phyloP scores from a whole-genome alignment of 768 basidiomycete genomes.

The Pisolithus microcarpus region DNA sequence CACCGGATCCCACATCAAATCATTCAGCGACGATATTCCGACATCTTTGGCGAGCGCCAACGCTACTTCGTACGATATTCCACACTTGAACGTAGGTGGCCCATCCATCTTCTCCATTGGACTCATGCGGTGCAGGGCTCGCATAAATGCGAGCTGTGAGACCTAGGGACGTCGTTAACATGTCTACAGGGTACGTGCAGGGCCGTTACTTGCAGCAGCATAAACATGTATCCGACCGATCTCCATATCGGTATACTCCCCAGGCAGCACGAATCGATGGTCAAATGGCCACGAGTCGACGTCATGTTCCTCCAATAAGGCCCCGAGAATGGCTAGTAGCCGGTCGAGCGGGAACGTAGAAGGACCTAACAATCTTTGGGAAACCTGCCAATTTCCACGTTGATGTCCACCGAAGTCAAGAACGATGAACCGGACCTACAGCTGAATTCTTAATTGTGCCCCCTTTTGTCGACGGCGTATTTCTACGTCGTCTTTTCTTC shows the following conservation, averaged over 20 bases:
- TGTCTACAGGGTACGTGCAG: not conserved
- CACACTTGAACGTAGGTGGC: constrained; percentile 67
- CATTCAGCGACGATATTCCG: constrained; percentile 46
- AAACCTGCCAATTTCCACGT: constrained; percentile 35
- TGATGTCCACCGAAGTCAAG: not conserved
- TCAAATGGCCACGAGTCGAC: constrained; percentile 38
- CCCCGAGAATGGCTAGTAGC: constrained; percentile 71
- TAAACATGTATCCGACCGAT: constrained; percentile 53
- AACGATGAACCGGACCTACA: constrained; percentile 30
- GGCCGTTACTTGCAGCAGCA: constrained; percentile 42
- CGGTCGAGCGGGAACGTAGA: constrained; percentile 73
- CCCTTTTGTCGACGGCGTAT: constrained; percentile 30
- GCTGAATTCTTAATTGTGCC: constrained; percentile 35
- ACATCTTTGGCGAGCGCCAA: constrained; percentile 52
- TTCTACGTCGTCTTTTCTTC: constrained; percentile 42
- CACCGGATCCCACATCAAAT: constrained; percentile 60
- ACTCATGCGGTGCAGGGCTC: constrained; percentile 60
- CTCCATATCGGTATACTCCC: constrained; percentile 74
- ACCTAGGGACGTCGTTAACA: constrained; percentile 37
- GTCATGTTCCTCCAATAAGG: constrained; percentile 66
- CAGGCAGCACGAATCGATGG: constrained; percentile 47
- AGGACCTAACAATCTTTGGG: constrained; percentile 77
- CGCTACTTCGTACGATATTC: constrained; percentile 53
- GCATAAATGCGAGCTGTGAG: constrained; percentile 54
- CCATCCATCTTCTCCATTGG: constrained; percentile 58